Conservation (phyloP, 352 stramenopile genomes). For the Globisporangium alternatum region DNA sequence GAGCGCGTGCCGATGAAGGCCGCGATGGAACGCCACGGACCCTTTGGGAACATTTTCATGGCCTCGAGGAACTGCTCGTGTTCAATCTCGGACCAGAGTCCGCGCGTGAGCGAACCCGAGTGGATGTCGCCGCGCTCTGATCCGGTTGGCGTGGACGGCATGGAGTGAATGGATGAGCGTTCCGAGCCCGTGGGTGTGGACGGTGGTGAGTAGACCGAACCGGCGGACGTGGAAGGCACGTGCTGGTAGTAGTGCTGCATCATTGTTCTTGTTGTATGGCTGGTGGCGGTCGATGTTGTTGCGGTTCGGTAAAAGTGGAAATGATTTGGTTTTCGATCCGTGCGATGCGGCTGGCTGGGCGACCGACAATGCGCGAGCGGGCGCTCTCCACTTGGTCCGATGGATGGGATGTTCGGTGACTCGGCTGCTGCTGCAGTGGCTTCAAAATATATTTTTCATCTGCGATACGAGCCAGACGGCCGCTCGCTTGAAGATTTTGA, state of each 20-base stretch:
- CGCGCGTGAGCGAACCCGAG: constrained; percentile 42
- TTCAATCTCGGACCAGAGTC: constrained; percentile 72
- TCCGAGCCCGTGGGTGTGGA: constrained; percentile 8
- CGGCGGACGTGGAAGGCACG: background rate
- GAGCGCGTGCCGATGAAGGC: constrained; percentile 73
- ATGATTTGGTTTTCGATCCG: constrained; percentile 6
- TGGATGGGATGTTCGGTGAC: background rate
- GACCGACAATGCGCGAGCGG: constrained; percentile 5
- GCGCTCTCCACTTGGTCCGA: constrained; percentile 4
- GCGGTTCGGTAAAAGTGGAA: constrained; percentile 11
- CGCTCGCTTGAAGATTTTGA: constrained; percentile 1
- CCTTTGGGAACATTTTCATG: constrained; percentile 77
- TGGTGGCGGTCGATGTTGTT: background rate
- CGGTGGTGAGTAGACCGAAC: constrained; percentile 6
- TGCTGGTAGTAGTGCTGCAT: constrained; percentile 3
- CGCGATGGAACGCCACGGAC: constrained; percentile 72
- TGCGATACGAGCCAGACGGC: constrained; percentile 6
- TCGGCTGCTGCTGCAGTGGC: constrained; percentile 4
- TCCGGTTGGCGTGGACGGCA: constrained; percentile 13
- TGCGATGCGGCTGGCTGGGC: background rate
- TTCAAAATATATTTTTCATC: constrained; percentile 2
- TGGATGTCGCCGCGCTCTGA: constrained; percentile 14
- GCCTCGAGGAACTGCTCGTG: constrained; percentile 81
- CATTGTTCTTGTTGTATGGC: background rate
- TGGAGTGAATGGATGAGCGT: constrained; percentile 2